These are phyloP conservation scores for Phaseolus coccineus DNA, from an alignment of 331 rosid species.

Conservation along the genomic window DNA sequence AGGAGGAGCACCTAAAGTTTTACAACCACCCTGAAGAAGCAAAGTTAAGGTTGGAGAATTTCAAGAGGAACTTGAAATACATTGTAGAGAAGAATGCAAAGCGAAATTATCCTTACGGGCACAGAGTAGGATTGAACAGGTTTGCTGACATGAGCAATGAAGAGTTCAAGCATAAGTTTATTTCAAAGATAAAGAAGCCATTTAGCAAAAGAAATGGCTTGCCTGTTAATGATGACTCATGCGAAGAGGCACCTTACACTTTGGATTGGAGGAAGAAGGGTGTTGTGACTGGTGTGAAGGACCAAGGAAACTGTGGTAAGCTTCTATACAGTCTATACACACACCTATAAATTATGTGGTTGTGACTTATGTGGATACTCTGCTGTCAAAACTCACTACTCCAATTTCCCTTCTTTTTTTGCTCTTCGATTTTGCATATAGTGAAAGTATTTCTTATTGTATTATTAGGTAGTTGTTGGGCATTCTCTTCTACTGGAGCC, in stretches of 20 bases:
- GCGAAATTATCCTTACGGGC: constrained; percentile 43
- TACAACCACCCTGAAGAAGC: constrained; percentile 62
- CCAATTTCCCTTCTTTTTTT: not conserved
- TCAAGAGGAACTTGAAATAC: constrained; percentile 68
- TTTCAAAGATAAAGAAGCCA: constrained; percentile 66
- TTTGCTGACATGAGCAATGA: constrained; percentile 83
- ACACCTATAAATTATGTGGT: not conserved
- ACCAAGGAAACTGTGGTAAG: constrained; percentile 74
- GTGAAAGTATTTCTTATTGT: not conserved
- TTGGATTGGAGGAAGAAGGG: constrained; percentile 85
- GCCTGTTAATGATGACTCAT: constrained; percentile 42
- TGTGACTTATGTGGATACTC: not conserved
- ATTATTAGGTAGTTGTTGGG: constrained; percentile 84
- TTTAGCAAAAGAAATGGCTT: constrained; percentile 13
- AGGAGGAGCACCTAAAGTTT: constrained; percentile 53
- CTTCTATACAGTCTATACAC: constrained; percentile 11
- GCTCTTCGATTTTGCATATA: not conserved
- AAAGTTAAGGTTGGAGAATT: constrained; percentile 63
- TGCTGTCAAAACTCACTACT: not conserved
- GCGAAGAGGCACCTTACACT: constrained; percentile 62
- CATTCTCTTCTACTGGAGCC: constrained; percentile 82
- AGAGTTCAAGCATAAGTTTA: constrained; percentile 58
- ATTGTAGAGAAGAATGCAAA: constrained; percentile 61
- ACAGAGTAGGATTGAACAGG: constrained; percentile 69
- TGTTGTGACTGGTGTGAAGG: constrained; percentile 66